Base-by-base conservation (phyloP, 352 stramenopile species). In the Phytopythium helicoides region DNA sequence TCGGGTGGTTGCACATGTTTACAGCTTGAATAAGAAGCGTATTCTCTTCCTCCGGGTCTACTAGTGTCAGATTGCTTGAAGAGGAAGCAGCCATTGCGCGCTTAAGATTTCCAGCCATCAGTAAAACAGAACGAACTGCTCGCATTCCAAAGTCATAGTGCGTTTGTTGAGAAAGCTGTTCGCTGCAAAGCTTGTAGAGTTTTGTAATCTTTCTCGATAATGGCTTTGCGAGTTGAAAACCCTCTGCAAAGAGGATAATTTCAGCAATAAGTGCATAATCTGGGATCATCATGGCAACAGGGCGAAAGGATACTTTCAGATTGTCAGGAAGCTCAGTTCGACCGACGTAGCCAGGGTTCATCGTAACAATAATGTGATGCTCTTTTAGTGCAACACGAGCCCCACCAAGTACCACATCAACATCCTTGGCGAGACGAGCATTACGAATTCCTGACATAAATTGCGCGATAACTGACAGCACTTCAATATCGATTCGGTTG, bases 1-100 rank as follows among this genome's bases (percentile, higher is more conserved):
- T 98, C 15, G 89, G 85, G 11, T 94, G 71, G 54, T 98, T 98
- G 3, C 81, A 88, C 33, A 97, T 87, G 21, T 93, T 76, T 62
- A 99, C 90, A 14, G 96, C 97, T 46, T 92, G 84, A 53, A 98
- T 98, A 4, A 99, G 69, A 19, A 99, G 72, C 15, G 77, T 39
- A 46, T 80, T 83, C 28, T 89, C 80, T 16, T 88, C 74, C 0
- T 54, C 59, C 3, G 18, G 52, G 1, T 53, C 34, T 6, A 14
- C 8, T 1, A 21, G 0, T 1, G 45, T 6, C 45, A 10, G 10
- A 2, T 33, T 33, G 12, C 6, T 23, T 10, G 21, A 56, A 26
- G 40, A 35, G 1, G 37, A 28, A 18, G 41, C 47, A 8, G 31
- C 25, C 26, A 33, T 12, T 19, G 52, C 62, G 7, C 85, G 76